phyloP scores from a whole-genome alignment of 2,329 filamentous ascomycete species.

The Alternaria rosae region DNA sequence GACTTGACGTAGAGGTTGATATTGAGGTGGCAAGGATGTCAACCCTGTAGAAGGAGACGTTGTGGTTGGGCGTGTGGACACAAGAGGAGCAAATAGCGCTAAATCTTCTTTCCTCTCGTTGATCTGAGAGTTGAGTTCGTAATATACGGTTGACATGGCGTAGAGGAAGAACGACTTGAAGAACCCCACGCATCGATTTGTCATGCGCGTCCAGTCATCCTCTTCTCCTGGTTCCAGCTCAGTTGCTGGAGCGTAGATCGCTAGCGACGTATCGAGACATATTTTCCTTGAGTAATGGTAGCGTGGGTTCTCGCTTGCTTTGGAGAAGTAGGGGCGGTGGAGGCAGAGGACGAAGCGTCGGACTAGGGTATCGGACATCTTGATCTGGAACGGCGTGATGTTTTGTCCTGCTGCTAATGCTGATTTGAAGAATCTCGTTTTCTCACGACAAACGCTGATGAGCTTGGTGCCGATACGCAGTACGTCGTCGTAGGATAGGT shows the following conservation, averaged over 20 bases:
- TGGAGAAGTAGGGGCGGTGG: conserved; percentile 59
- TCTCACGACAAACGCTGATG: conserved; percentile 28
- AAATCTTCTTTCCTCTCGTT: conserved; percentile 12
- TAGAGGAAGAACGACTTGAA: conserved; percentile 36
- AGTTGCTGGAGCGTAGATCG: conserved; percentile 27
- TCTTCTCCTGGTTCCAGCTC: conserved; percentile 6
- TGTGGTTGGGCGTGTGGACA: neutral
- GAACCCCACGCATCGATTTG: conserved; percentile 30
- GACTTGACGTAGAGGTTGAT: conserved; percentile 20
- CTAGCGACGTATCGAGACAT: conserved; percentile 52
- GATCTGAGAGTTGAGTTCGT: conserved; percentile 32
- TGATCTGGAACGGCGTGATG: conserved; percentile 50
- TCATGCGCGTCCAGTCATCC: conserved; percentile 36
- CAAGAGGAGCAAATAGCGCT: neutral
- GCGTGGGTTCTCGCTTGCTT: conserved; percentile 54
- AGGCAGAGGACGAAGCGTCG: conserved; percentile 64
- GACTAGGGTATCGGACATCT: conserved; percentile 61
- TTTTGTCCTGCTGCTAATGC: conserved; percentile 14
- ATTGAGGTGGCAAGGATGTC: conserved; percentile 15
- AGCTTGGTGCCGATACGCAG: conserved; percentile 38
- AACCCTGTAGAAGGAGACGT: neutral
- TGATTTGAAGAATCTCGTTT: conserved; percentile 23
- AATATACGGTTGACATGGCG: conserved; percentile 31
- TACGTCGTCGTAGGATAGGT: conserved; percentile 40
- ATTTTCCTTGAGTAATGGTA: conserved; percentile 60